These are phyloP conservation scores for Solanum pinnatisectum DNA, from an alignment of 257 asterid genomes.

Conservation along the genomic window DNA sequence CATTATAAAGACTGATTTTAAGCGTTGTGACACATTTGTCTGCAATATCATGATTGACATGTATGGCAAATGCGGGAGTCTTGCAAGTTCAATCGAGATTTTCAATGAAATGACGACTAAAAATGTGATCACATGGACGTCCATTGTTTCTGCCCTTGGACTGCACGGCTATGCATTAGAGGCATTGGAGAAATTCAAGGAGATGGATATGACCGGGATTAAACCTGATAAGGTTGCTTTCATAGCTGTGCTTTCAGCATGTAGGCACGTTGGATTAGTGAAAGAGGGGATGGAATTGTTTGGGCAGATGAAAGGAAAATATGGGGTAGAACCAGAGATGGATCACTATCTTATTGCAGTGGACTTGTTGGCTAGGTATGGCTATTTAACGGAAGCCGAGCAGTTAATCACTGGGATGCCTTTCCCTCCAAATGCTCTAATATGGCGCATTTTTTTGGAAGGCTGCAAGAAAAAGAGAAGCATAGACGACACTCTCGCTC, in stretches of 20 bases:
- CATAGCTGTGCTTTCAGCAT: slow-evolving; percentile 64
- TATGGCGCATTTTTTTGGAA: slow-evolving; percentile 74
- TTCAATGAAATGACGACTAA: slow-evolving; percentile 32
- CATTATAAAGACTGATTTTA: slow-evolving; percentile 31
- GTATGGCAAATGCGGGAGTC: slow-evolving; percentile 83
- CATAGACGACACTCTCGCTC: not conserved
- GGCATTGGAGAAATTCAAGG: slow-evolving; percentile 47
- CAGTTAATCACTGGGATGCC: slow-evolving; percentile 61
- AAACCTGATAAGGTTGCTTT: slow-evolving; percentile 64
- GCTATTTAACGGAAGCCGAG: slow-evolving; percentile 66
- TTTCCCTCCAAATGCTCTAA: slow-evolving; percentile 60
- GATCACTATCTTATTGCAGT: slow-evolving; percentile 63
- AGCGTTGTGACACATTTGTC: slow-evolving; percentile 48
- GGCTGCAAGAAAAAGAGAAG: slow-evolving; percentile 59
- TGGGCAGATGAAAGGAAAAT: slow-evolving; percentile 36
- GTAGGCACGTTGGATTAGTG: slow-evolving; percentile 74
- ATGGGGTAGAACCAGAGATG: slow-evolving; percentile 57
- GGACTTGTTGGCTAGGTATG: slow-evolving; percentile 63
- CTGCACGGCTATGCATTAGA: slow-evolving; percentile 53
- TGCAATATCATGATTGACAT: slow-evolving; percentile 64
- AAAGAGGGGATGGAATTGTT: slow-evolving; percentile 58
- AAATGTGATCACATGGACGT: slow-evolving; percentile 70
- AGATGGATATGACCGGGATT: slow-evolving; percentile 47
- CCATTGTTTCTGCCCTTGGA: slow-evolving; percentile 57
- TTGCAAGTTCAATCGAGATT: slow-evolving; percentile 40